Base-by-base conservation (phyloP, 1,284 basidiomycete species). In the Leccinum pallidistipes region DNA sequence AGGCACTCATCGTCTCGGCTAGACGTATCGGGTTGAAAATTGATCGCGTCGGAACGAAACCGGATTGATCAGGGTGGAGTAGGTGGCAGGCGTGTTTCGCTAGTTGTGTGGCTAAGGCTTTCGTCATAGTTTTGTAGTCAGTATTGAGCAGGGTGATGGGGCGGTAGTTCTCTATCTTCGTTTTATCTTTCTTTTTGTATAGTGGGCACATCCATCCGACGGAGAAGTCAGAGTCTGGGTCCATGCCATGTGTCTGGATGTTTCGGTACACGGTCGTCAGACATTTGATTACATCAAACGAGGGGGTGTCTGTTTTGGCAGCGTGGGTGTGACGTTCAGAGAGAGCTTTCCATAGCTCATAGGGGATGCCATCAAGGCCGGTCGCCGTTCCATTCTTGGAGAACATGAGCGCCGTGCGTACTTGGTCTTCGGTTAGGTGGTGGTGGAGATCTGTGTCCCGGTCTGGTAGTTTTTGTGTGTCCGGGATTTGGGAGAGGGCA, bases 61-160 rank as follows among this genome's bases (percentile, higher is more conserved):
- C 60, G 0, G 61, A n/a, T 60, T 67, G 66, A 32, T 67, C 40
- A 0, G 5, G 58, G 56, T 67, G 65, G 3, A 67, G 57, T 0
- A 67, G 34, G 0, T 5, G 0, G 1, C 43, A 38, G 0, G 58
- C 49, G 0, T 59, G 50, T 3, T 11, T 2, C 0, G 57, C 56
- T 0, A 65, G 32, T 11, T 66, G 54, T 0, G 18, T 27, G 1
- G 66, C 43, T 0, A 67, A 50, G 0, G 21, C 43, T 12, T 65
- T 67, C 0, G 56, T 67, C 32, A 67, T 50, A 0, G 60, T 51
- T 7, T 67, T 67, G 11, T 67, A 67, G 40, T 67, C 56, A 0
- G 59, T 67, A 27, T 67, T 65, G 0, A 67, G 59, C 0, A 67
- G 64, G 0, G 61, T 65, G 0, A 67, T 68, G 0, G 49, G 61